These are phyloP conservation scores for Didymella sp. DNA, from an alignment of 2,329 filamentous ascomycete genomes.

Conservation along the genomic window DNA sequence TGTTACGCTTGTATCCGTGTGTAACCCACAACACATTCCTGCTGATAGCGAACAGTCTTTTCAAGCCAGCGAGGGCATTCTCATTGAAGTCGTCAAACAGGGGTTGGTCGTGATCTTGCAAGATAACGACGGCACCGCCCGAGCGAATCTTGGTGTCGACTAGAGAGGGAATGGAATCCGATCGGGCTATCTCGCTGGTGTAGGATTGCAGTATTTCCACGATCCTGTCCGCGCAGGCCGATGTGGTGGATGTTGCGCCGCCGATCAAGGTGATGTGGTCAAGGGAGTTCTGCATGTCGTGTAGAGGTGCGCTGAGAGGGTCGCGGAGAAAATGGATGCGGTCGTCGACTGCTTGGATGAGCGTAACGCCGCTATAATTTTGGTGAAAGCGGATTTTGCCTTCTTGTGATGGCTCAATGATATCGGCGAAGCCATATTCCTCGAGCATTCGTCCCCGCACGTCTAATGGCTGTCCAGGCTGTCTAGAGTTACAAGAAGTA, in stretches of 20 bases:
- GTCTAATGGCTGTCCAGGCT: too few species aligned
- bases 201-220: neutral
- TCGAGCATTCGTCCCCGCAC: neutral
- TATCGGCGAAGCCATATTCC: neutral
- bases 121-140: neutral
- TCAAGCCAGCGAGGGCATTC: neutral
- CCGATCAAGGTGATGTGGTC: neutral
- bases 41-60: slow-evolving; percentile 1
- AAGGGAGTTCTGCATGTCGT: too few species aligned
- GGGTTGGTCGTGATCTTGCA: slow-evolving; percentile 10
- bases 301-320: neutral
- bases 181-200: neutral
- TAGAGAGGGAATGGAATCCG: neutral
- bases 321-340: slow-evolving; percentile 5
- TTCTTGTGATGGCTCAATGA: neutral
- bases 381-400: too few species aligned
- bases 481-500: neutral
- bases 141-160: neutral
- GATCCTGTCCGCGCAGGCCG: neutral
- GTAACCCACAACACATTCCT: slow-evolving; percentile 25
- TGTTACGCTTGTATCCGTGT: slow-evolving; percentile 1
- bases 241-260: neutral
- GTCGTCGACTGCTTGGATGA: slow-evolving; percentile 13
- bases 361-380: neutral
- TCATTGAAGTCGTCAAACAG: neutral